These are phyloP conservation scores for Penicillium manginii DNA, from an alignment of 495 filamentous ascomycete species.

Conservation along the genomic window DNA sequence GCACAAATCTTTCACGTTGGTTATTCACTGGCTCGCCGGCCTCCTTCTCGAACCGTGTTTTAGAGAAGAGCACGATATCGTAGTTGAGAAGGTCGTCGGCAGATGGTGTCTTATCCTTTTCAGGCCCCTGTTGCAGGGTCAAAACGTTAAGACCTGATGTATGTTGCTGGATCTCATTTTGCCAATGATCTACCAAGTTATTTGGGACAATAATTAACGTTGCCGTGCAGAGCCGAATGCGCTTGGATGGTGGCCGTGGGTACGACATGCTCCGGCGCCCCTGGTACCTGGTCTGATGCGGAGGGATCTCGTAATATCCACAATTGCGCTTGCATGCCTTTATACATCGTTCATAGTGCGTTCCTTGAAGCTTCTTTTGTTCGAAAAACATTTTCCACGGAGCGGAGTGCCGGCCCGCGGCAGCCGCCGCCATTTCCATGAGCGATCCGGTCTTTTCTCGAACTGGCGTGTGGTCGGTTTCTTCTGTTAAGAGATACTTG, in stretches of 20 bases:
- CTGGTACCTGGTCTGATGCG: conserved; percentile 46
- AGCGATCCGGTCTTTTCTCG: conserved; percentile 55
- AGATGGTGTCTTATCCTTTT: conserved; percentile 61
- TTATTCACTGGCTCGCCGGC: conserved; percentile 38
- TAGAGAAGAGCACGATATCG: conserved; percentile 81
- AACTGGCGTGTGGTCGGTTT: conserved; percentile 39
- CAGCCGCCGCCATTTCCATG: conserved; percentile 72
- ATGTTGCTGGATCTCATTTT: conserved; percentile 67
- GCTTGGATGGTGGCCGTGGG: conserved; percentile 42
- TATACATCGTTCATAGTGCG: conserved; percentile 52
- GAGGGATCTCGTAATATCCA: conserved; percentile 58
- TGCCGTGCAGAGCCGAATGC: conserved; percentile 64
- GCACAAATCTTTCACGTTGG: conserved; percentile 36
- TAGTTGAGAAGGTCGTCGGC: conserved; percentile 63
- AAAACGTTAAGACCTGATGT: conserved; percentile 68
- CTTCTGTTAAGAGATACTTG: conserved; percentile 45
- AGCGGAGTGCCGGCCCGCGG: conserved; percentile 63
- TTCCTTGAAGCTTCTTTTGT: conserved; percentile 33
- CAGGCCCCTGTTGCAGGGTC: conserved; percentile 51
- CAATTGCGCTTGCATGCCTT: conserved; percentile 56
- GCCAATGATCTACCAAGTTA: conserved; percentile 60
- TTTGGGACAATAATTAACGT: conserved; percentile 63
- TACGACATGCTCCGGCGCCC: conserved; percentile 48
- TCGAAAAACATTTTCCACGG: conserved; percentile 71
- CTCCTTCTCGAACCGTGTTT: conserved; percentile 70